Evolutionary conservation across 257 asterid genomes (phyloP).

Genomic region (Gentiana macrophylla): DNA sequence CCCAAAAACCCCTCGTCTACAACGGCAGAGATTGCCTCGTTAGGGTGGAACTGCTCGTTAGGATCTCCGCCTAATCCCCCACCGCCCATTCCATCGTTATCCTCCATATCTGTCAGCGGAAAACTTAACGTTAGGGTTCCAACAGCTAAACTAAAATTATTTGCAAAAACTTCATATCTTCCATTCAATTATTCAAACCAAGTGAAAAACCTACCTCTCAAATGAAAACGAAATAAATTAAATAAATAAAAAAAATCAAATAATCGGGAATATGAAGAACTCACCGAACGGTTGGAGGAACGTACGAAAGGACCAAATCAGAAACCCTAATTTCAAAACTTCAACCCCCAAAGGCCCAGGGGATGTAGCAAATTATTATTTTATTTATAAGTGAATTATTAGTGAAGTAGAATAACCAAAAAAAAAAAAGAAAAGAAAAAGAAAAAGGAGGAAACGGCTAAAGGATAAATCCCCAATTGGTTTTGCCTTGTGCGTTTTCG

Average conservation of each 20-base stretch:
- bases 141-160: not conserved
- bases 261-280: not conserved
- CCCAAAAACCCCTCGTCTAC: slow-evolving; percentile 66
- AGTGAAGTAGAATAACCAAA: not conserved
- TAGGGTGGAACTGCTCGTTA: slow-evolving; percentile 51
- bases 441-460: not conserved
- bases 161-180: not conserved
- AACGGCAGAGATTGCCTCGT: slow-evolving; percentile 80
- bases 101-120: slow-evolving; percentile 37
- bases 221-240: not conserved
- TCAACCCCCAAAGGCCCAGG: not conserved
- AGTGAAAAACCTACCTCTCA: not conserved
- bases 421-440: not conserved
- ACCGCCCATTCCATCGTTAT: slow-evolving; percentile 33
- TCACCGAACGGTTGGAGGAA: slow-evolving; percentile 5
- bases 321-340: slow-evolving; percentile 9
- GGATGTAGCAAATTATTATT: not conserved
- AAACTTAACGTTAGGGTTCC: slow-evolving; percentile 14
- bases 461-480: not conserved
- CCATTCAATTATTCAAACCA: not conserved
- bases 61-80: slow-evolving; percentile 45
- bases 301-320: not conserved
- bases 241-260: not conserved
- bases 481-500: not conserved
- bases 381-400: not conserved